Conservation (phyloP, 306 rosid genomes). For the Luffa aegyptiaca region DNA sequence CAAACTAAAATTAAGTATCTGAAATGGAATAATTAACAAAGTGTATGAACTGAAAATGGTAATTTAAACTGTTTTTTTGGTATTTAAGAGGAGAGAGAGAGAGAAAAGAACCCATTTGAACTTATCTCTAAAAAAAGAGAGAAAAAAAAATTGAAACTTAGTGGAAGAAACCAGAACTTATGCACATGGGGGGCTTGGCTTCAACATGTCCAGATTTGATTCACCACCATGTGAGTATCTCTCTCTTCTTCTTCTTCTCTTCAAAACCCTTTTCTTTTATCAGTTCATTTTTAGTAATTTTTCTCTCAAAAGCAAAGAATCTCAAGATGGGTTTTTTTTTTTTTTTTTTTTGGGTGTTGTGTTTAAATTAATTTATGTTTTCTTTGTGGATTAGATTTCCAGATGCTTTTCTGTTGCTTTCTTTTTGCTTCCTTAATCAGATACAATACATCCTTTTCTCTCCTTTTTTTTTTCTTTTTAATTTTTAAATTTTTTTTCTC, state of each 20-base stretch:
- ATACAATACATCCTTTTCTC: constrained; percentile 19
- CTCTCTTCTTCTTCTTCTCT: background rate
- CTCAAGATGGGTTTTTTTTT: background rate
- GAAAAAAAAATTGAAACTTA: constrained; percentile 26
- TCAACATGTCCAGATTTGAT: background rate
- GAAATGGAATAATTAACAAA: too few species aligned
- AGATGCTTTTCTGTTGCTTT: constrained; percentile 85
- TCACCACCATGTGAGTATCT: constrained; percentile 15
- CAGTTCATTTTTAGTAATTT: background rate
- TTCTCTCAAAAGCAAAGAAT: background rate
- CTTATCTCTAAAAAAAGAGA: constrained; percentile 29
- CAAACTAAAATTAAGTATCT: too few species aligned
- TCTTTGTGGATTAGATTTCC: constrained; percentile 16
- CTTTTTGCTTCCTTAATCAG: constrained; percentile 56
- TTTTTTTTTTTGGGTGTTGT: background rate
- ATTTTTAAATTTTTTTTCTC: background rate
- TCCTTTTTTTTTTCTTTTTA: background rate
- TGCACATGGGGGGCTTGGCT: background rate
- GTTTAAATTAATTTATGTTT: background rate
- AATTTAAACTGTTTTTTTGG: too few species aligned
- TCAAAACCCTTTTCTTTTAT: background rate
- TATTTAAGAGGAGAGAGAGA: too few species aligned
- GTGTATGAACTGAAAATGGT: too few species aligned
- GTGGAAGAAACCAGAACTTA: constrained; percentile 41
- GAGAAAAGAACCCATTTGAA: constrained; percentile 26